Evolutionary conservation across 345 rosid species (phyloP).

Genomic region (Moricandia moricandioides): DNA sequence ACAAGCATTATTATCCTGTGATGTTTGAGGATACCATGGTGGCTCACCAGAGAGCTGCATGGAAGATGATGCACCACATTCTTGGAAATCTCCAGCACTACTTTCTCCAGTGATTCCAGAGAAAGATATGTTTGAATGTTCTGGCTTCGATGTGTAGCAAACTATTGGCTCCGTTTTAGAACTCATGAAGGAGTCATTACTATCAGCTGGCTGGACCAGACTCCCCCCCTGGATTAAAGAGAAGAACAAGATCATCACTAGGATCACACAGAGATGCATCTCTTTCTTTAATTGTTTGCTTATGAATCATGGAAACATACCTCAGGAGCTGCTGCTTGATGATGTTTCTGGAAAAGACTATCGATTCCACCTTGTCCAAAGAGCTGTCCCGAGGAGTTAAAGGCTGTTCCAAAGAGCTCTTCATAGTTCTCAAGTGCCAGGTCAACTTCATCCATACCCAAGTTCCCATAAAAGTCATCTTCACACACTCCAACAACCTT

Average conservation of each 20-base stretch:
- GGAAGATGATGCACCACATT: slow-evolving; percentile 78
- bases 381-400: slow-evolving; percentile 71
- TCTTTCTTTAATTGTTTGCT: too few relatives aligned
- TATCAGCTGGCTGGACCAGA: slow-evolving; percentile 59
- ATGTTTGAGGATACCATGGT: slow-evolving; percentile 79
- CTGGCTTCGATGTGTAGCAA: slow-evolving; percentile 51
- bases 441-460: slow-evolving; percentile 87
- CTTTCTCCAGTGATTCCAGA: slow-evolving; percentile 91
- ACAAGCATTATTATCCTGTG: slow-evolving; percentile 47
- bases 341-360: slow-evolving; percentile 68
- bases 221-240: slow-evolving; percentile 47
- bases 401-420: slow-evolving; percentile 83
- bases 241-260: neutral
- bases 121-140: slow-evolving; percentile 75
- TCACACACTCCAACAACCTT: slow-evolving; percentile 37
- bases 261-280: neutral
- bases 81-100: slow-evolving; percentile 79
- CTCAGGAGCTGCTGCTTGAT: slow-evolving; percentile 36
- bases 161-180: slow-evolving; percentile 84
- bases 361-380: slow-evolving; percentile 83
- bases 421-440: slow-evolving; percentile 86
- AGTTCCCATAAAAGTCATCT: slow-evolving; percentile 64
- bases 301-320: neutral
- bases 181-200: slow-evolving; percentile 84
- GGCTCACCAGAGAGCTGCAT: slow-evolving; percentile 80